Base-by-base conservation (phyloP, 495 filamentous ascomycete genomes). In the Symbiotaphrina buchneri region DNA sequence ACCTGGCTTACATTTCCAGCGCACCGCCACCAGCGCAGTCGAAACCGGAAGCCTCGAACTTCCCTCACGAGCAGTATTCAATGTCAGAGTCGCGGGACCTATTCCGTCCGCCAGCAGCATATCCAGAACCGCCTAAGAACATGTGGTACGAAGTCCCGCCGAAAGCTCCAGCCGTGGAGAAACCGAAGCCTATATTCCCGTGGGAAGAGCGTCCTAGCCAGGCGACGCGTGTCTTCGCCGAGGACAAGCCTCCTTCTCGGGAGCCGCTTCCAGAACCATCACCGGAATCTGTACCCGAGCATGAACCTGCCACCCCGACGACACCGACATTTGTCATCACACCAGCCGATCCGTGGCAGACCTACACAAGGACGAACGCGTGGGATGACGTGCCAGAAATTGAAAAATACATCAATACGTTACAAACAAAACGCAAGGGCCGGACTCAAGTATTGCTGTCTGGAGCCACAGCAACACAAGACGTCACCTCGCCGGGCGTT, bases 371-470 rank as follows among this genome's bases (percentile, higher is more conserved):
- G 45, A 61, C 59, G 23, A 93, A 93, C 47, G 81, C 77, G 25
- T 93, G 83, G 83, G 83, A 93, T 41, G 74, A 75, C 21, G 65
- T 81, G 17, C 76, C 75, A 2, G 65, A 76, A 32, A 93, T 93
- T 40, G 66, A 80, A 36, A 59, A 63, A 28, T 91, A 87, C 44
- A 74, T 84, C 29, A 58, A 61, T 25, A 52, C 84, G 18, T 66
- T 71, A 39, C 67, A 69, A 45, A 53, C 66, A 34, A n/a, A n/a
- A n/a, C 72, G 68, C 29, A 65, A 59, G 24, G 63, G 53, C 29
- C 63, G 56, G 36, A 61, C 71, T 30, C 70, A 74, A 47, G 59
- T 68, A 26, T 42, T 69, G 18, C 45, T 45, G 16, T 38, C 16
- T 10, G 46, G n/a, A 39, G 38, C 25, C 40, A 39, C 30, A 24